Conservation (phyloP, 345 rosid genomes). For the Dipteronia dyeriana region DNA sequence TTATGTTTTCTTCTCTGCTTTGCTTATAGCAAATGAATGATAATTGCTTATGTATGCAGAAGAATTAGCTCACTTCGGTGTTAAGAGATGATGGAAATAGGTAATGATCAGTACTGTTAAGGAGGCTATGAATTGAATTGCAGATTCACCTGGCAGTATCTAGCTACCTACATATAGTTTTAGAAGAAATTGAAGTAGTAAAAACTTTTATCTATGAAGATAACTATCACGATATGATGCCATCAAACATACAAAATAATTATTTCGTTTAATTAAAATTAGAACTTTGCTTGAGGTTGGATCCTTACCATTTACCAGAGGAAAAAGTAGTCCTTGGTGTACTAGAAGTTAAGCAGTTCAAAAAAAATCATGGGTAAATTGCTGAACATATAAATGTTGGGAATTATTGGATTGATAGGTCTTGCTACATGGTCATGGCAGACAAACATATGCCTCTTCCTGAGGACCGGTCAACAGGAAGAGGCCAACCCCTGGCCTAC, state of each 20-base stretch:
- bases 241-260: background rate
- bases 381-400: background rate
- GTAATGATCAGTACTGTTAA: background rate
- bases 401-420: conserved; percentile 49
- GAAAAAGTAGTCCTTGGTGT: background rate
- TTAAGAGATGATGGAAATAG: background rate
- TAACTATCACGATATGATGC: background rate
- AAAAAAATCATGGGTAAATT: background rate
- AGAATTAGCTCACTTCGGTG: background rate
- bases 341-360: background rate
- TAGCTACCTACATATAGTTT: background rate
- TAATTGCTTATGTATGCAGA: background rate
- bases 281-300: background rate
- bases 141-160: background rate
- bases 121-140: conserved; percentile 4
- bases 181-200: conserved; percentile 13
- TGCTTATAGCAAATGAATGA: background rate
- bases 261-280: background rate
- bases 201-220: background rate
- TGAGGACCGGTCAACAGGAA: conserved; percentile 61
- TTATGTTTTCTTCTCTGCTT: conserved; percentile 1
- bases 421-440: conserved; percentile 86
- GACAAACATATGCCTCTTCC: conserved; percentile 89
- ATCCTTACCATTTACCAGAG: background rate
- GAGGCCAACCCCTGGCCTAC: conserved; percentile 72